Conservation (phyloP, 371 early-diverging fungal species). For the Saksenaea vasiformis region DNA sequence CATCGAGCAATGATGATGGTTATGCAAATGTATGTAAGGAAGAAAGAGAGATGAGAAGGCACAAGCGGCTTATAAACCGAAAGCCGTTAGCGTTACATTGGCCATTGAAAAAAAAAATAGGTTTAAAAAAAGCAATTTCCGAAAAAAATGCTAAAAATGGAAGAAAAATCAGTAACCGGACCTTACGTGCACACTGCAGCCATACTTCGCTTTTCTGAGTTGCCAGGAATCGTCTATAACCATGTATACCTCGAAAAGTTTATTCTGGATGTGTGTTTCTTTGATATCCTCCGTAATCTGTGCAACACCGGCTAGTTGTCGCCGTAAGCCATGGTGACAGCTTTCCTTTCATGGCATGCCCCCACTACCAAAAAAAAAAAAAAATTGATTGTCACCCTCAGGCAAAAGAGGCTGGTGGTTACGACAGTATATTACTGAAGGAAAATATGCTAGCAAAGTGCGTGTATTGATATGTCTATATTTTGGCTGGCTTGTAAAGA, state of each 20-base stretch:
- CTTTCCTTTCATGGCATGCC: constrained; percentile 1
- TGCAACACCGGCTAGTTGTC: background rate
- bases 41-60: background rate
- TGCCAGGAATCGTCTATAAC: background rate
- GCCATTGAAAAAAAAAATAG: background rate
- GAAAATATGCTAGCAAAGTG: no score
- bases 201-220: background rate
- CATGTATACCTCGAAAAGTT: background rate
- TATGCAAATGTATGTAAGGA: background rate
- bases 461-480: no score
- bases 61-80: background rate
- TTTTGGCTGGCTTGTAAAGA: no score
- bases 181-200: background rate
- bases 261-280: background rate
- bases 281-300: background rate
- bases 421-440: no score
- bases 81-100: background rate
- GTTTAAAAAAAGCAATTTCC: background rate
- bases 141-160: constrained; percentile 1
- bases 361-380: background rate
- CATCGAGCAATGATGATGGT: background rate
- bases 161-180: background rate
- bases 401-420: no score
- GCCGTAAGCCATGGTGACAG: background rate
- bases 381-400: no score